Evolutionary conservation across 75 land plant species (phyloP).

Genomic region (Pinus albicaulis): DNA sequence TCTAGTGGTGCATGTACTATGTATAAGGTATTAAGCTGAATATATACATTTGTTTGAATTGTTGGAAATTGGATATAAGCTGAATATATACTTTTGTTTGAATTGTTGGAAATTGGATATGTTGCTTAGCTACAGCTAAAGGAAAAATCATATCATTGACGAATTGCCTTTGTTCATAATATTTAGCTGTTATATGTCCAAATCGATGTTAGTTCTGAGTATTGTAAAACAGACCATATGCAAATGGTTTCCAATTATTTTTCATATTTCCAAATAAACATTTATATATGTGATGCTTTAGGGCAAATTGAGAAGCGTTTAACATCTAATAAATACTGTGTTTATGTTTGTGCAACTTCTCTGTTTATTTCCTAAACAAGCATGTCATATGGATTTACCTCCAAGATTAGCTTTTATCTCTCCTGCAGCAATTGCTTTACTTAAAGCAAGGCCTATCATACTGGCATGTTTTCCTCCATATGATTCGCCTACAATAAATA

Average conservation of each 20-base stretch:
- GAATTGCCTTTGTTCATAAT: background rate
- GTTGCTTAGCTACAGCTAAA: background rate
- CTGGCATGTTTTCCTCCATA: slow-evolving; percentile 91
- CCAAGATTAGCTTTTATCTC: slow-evolving; percentile 50
- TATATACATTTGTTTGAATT: too few relatives aligned
- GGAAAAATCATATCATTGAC: background rate
- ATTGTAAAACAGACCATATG: too few relatives aligned
- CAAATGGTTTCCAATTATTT: too few relatives aligned
- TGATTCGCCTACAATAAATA: slow-evolving; percentile 82
- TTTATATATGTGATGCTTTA: too few relatives aligned
- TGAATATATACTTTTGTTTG: background rate
- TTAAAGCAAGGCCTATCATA: slow-evolving; percentile 49
- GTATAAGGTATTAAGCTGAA: background rate
- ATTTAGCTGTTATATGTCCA: background rate
- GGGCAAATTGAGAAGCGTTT: too few relatives aligned
- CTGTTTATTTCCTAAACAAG: background rate
- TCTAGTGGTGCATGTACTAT: background rate
- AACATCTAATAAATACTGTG: too few relatives aligned
- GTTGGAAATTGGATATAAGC: too few relatives aligned
- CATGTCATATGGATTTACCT: slow-evolving; percentile 28
- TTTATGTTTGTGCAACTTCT: background rate
- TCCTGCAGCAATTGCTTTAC: slow-evolving; percentile 55
- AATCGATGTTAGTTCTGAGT: background rate
- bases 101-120: background rate
- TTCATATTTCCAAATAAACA: too few relatives aligned